A percentile compares a stretch with the other conserved stretches of the same genome.
Conservation (phyloP, 768 basidiomycete species). For the Lyophyllum shimeji region DNA sequence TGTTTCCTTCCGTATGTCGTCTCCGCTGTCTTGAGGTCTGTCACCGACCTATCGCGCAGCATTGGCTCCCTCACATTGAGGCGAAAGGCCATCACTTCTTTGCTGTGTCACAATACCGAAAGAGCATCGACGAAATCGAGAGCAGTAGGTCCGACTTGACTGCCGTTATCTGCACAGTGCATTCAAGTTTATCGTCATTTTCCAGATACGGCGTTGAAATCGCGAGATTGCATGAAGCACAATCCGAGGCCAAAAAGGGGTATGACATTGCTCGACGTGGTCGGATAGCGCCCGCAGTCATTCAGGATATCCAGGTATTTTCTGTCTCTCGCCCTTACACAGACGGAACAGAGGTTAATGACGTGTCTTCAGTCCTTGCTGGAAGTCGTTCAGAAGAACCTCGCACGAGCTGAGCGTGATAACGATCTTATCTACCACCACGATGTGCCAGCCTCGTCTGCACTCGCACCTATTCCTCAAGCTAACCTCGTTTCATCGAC, state of each 20-base stretch:
- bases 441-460: constrained; percentile 72
- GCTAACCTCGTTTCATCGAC: constrained; percentile 64
- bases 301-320: constrained; percentile 80
- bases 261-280: constrained; percentile 65
- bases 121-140: constrained; percentile 86
- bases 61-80: constrained; percentile 79
- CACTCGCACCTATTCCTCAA: constrained; percentile 63
- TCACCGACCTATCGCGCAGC: constrained; percentile 36
- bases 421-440: constrained; percentile 96
- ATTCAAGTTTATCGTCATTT: constrained; percentile 12
- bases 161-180: background rate
- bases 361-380: constrained; percentile 63
- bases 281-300: constrained; percentile 58
- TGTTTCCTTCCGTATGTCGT: constrained; percentile 54
- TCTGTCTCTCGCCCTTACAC: background rate
- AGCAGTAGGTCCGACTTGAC: constrained; percentile 54
- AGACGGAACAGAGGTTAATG: background rate
- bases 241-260: constrained; percentile 64
- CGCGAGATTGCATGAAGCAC: constrained; percentile 72
- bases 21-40: background rate
- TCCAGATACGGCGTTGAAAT: constrained; percentile 86
- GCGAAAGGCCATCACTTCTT: constrained; percentile 84
- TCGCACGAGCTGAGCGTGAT: constrained; percentile 78
- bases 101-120: constrained; percentile 86
- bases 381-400: constrained; percentile 64